Percentiles rank a stretch among this genome's conserved stretches.
These are phyloP conservation scores for Stylosanthes scabra DNA, from an alignment of 331 rosid species.

Conservation along the genomic window DNA sequence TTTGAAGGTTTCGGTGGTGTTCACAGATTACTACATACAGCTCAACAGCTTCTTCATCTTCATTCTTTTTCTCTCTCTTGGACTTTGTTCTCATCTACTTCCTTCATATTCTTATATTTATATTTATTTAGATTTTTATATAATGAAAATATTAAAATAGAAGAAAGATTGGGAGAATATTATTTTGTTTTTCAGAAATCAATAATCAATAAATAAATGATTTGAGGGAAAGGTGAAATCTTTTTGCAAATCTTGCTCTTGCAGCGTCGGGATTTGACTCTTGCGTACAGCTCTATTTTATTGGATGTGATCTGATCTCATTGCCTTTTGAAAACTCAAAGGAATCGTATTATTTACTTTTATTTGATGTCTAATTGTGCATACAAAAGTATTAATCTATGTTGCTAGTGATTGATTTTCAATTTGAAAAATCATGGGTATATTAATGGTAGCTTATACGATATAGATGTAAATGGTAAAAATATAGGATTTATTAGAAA, in stretches of 20 bases:
- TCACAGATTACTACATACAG: background rate
- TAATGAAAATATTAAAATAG: no score
- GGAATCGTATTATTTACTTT: background rate
- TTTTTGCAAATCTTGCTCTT: conserved; percentile 5
- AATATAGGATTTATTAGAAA: no score
- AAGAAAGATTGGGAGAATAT: background rate
- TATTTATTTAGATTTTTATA: no score
- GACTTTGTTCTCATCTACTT: conserved; percentile 38
- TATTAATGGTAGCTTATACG: no score
- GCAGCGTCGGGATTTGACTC: conserved; percentile 31
- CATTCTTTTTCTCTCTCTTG: conserved; percentile 31
- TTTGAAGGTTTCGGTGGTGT: conserved; percentile 3
- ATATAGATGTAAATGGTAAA: no score
- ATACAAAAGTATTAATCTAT: no score
- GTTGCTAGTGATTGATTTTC: no score
- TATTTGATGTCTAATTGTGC: no score
- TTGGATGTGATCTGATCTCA: conserved; percentile 23
- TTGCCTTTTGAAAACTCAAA: background rate
- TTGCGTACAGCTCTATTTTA: background rate
- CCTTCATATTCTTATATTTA: background rate
- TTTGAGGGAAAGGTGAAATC: background rate
- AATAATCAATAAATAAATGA: background rate
- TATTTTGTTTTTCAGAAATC: background rate
- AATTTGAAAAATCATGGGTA: no score
- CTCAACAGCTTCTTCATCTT: background rate